Evolutionary conservation across 305 asterid genomes (phyloP).

Genomic region (Coffea humblotiana): DNA sequence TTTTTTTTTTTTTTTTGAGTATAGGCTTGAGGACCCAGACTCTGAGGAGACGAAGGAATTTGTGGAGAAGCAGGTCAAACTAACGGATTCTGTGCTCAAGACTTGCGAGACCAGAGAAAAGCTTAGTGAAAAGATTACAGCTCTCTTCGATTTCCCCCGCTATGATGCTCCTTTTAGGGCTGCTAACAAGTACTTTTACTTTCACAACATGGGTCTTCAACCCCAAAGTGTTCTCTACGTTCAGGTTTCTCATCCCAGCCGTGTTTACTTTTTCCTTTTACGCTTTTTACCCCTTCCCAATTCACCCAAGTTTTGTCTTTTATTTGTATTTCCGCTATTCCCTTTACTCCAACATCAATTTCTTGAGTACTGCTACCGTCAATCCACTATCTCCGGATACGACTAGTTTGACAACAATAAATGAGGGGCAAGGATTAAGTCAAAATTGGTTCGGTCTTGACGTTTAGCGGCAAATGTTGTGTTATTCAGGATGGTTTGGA

Average conservation of each 20-base stretch:
- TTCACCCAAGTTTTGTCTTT: slow-evolving; percentile 15
- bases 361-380: too few species aligned
- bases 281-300: background rate
- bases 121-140: slow-evolving; percentile 60
- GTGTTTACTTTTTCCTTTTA: background rate
- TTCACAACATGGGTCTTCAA: slow-evolving; percentile 85
- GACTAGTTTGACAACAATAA: background rate
- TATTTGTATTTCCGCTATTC: background rate
- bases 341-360: background rate
- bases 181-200: slow-evolving; percentile 81
- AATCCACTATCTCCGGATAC: too few species aligned
- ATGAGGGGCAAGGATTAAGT: background rate
- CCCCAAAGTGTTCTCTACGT: slow-evolving; percentile 82
- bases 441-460: background rate
- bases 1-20: slow-evolving; percentile 5
- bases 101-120: slow-evolving; percentile 72
- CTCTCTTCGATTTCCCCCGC: slow-evolving; percentile 70
- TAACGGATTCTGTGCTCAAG: slow-evolving; percentile 73
- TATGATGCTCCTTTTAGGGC: slow-evolving; percentile 79
- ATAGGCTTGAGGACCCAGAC: slow-evolving; percentile 98
- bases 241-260: slow-evolving; percentile 46
- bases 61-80: slow-evolving; percentile 62
- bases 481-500: slow-evolving; percentile 70
- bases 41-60: slow-evolving; percentile 77
- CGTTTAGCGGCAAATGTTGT: background rate